Evolutionary conservation across 23 red algal genomes (phyloP), one percentile per base, ranked within the genome.

Genomic region (Gracilariopsis chorda): DNA sequence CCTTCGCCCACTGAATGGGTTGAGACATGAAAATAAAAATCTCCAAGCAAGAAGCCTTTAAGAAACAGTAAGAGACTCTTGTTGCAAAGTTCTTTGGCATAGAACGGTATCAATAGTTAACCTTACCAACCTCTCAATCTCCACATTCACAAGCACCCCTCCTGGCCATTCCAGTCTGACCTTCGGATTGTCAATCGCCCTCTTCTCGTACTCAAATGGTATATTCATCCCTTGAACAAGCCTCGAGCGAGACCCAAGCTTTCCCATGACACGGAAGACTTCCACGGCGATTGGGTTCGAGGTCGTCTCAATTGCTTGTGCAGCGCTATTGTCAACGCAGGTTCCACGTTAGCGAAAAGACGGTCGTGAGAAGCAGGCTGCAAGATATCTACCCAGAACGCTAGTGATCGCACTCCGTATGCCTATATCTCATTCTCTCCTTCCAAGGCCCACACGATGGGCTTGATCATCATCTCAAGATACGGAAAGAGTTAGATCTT

Each of bases 311-410:
- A 36, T n/a, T 90, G 91, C 7, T 73, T 78, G 44, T 92, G 89
- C 8, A 98, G 60, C 42, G 70, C 59, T 14, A 56, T 59, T 29
- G 71, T 78, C 40, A 98, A 70, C 10, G 32, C 53, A 4, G 93
- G 93, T 51, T 98, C 90, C 30, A 98, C 91, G 23, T 65, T 51
- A 17, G 51, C 75, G 46, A 98, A 51, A 30, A 96, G 63, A 3
- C 84, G 59, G 35, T 93, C 90, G n/a, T 95, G 77, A 51, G 88
- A 95, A 33, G 92, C 60, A 24, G 96, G 96, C 49, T 98, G 96
- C n/a, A 98, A 83, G 35, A 90, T 98, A 59, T 95, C 96, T 25
- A 98, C 86, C 96, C 96, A 98, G 75, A 98, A 98, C 77, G 95
- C 96, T 21, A 95, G 63, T n/a, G 93, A 83, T 58, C 93, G 79